Evolutionary conservation across 169 alveolate genomes (phyloP).

Genomic region (Ichthyophthirius multifiliis): DNA sequence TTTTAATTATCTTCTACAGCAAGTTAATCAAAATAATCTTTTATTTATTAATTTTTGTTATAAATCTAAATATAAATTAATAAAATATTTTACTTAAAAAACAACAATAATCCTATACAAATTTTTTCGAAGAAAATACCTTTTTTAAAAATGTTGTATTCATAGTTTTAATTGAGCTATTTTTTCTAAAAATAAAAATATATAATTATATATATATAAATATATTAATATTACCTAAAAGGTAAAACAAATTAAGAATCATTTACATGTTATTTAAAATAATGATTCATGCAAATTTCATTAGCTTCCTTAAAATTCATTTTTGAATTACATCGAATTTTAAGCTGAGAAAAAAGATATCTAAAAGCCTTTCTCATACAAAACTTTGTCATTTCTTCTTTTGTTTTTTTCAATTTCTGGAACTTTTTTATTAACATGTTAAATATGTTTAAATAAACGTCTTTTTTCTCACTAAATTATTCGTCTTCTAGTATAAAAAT

Average conservation of each 20-base stretch:
- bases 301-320: conserved; percentile 17
- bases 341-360: background rate
- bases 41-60: background rate
- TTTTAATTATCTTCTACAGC: background rate
- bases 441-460: background rate
- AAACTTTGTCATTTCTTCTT: conserved; percentile 11
- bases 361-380: conserved; percentile 23
- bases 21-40: background rate
- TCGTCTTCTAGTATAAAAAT: background rate
- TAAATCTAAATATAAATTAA: background rate
- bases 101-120: background rate
- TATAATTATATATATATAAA: background rate
- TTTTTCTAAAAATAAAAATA: background rate
- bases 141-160: background rate
- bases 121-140: background rate
- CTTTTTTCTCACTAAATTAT: background rate
- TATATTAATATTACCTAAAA: background rate
- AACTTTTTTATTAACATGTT: background rate
- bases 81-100: background rate
- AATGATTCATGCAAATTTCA: conserved; percentile 14
- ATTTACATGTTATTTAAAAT: background rate
- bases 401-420: conserved; percentile 2
- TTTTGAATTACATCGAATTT: background rate
- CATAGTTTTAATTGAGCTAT: background rate
- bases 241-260: conserved; percentile 8